A percentile compares a stretch with the other conserved stretches of the same genome.
Conservation (phyloP, 2,329 filamentous ascomycete genomes). For the Ceratocystis colombiana region DNA sequence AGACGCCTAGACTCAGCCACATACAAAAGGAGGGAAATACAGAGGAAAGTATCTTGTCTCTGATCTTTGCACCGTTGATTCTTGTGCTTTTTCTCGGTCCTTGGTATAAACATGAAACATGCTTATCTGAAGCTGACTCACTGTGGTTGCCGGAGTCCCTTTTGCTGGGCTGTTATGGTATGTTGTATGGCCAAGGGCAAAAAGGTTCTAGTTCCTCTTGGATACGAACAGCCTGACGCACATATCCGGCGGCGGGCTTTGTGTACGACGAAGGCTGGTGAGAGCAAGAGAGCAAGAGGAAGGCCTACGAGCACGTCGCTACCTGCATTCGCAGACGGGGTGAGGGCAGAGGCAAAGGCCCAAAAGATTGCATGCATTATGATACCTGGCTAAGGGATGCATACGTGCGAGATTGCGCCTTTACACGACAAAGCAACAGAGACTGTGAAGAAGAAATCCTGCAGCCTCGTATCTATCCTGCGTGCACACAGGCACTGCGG, state of each 20-base stretch:
- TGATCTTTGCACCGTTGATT: background rate
- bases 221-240: constrained; percentile 8
- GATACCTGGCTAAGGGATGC: background rate
- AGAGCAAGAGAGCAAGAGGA: no score
- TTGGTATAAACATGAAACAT: constrained; percentile 5
- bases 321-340: background rate
- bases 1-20: constrained; percentile 12
- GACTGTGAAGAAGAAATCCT: background rate
- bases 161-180: background rate
- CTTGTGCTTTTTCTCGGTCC: background rate
- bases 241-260: background rate
- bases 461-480: background rate
- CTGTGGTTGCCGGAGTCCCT: background rate
- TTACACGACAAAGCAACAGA: background rate
- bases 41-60: background rate
- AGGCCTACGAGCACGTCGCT: background rate
- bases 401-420: background rate
- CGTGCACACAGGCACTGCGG: background rate
- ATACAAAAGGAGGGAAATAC: background rate
- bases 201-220: background rate
- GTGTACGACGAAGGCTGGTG: background rate
- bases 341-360: background rate
- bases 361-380: background rate
- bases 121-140: background rate
- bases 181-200: background rate